These are phyloP conservation scores for Colletotrichum siamense DNA, from an alignment of 2,329 filamentous ascomycete genomes.

Conservation along the genomic window DNA sequence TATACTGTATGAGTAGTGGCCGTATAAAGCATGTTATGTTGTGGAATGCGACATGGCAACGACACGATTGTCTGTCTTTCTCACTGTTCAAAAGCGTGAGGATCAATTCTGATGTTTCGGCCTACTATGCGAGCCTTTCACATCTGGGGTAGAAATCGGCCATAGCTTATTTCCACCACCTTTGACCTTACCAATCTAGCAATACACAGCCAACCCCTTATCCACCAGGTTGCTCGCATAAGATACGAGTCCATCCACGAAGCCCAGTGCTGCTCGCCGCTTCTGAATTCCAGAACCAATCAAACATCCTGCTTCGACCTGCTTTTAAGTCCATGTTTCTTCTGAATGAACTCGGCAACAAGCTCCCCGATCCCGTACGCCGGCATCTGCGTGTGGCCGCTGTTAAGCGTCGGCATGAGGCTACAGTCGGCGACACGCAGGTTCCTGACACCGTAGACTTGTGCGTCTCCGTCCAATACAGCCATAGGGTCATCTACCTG, in stretches of 20 bases:
- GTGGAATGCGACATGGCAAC: too few relatives aligned
- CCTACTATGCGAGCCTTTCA: too few relatives aligned
- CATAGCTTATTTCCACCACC: too few relatives aligned
- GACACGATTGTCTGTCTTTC: too few relatives aligned
- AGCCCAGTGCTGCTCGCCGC: rapidly evolving
- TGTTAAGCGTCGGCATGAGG: neutral
- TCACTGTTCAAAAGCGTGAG: too few relatives aligned
- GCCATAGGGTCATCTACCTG: neutral
- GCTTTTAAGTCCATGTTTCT: neutral
- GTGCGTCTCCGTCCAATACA: neutral
- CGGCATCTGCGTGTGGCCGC: neutral
- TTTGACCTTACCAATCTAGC: too few relatives aligned
- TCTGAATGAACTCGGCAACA: neutral
- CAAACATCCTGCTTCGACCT: neutral
- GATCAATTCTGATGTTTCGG: too few relatives aligned
- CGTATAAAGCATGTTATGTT: too few relatives aligned
- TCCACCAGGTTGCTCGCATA: rapidly evolving
- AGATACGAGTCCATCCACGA: neutral
- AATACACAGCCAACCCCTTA: rapidly evolving
- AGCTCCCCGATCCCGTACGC: neutral
- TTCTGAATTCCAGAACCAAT: neutral
- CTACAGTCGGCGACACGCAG: neutral
- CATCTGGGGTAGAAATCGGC: too few relatives aligned
- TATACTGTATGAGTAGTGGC: too few relatives aligned
- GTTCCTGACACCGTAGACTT: neutral